Base-by-base conservation (phyloP, 2,329 filamentous ascomycete species). In the Myrmaecium sp. region DNA sequence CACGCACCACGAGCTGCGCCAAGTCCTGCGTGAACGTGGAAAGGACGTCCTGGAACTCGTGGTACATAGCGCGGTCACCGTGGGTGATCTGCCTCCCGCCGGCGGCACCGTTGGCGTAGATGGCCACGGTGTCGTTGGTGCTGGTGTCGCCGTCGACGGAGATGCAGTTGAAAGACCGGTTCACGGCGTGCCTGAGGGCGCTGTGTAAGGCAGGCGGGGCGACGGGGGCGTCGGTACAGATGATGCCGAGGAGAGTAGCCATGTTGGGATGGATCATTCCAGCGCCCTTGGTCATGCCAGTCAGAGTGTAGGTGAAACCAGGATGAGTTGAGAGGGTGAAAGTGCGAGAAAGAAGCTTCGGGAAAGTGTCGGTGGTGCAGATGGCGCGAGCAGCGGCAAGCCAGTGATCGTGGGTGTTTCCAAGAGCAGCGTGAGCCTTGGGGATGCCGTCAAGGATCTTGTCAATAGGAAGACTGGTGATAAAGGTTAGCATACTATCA, bases 221-320 rank as follows among this genome's bases (percentile, higher is more conserved):
- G 42, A 95, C 69, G 16, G 83, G 78, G 1, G 77, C 86, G 42
- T 98, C 89, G 9, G 89, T 98, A 43, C 81, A 83, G 43, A 95
- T 67, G 33, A 95, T 77, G 28, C 81, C 83, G 18, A 98, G 71
- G 17, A 95, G 68, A 1, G 89, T 98, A 16, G 83, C 89, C 84
- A 98, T 93, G 60, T 98, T 95, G 25, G 89, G 89, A 47, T 94
- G 84, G 51, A 98, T 93, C 89, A 98, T 98, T 45, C 89, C 89
- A 4, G 89, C 89, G 30, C 89, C 89, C 60, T 98, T 98, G 44
- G 86, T 92, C 71, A 92, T 91, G 40, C 89, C 89, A 8, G 81
- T 83, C 26, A 98, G 76, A 40, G 69, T 66, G 57, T 93, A 98
- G 49, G 76, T 73, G 26, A 70, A 61, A 11, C 63, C 63, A 0